A percentile compares a stretch with the other conserved stretches of the same genome.
phyloP scores from a whole-genome alignment of 2,329 filamentous ascomycete species.

The Sphaerulina vaccinii region DNA sequence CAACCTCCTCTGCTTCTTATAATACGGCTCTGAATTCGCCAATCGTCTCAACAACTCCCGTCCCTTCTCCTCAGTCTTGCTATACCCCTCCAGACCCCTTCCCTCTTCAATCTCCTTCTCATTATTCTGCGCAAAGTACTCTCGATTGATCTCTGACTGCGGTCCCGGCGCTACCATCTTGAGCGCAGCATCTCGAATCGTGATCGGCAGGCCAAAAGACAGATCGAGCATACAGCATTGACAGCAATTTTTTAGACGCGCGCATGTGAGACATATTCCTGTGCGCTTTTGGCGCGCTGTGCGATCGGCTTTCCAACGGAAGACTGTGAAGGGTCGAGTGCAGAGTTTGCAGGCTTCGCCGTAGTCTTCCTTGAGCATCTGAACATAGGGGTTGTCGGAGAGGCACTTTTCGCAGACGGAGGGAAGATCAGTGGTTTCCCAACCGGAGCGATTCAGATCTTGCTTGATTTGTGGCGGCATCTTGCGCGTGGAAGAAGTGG shows the following conservation, averaged over 20 bases:
- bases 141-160: slow-evolving; percentile 86
- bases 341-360: slow-evolving; percentile 71
- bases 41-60: slow-evolving; percentile 80
- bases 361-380: slow-evolving; percentile 98
- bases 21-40: slow-evolving; percentile 92
- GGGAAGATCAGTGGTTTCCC: slow-evolving; percentile 90
- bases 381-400: slow-evolving; percentile 94
- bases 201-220: slow-evolving; percentile 90
- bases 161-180: slow-evolving; percentile 98
- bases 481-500: too few species aligned
- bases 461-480: slow-evolving; percentile 97
- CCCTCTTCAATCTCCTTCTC: slow-evolving; percentile 94
- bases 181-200: slow-evolving; percentile 89
- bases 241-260: slow-evolving; percentile 96
- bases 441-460: slow-evolving; percentile 90
- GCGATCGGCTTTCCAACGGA: slow-evolving; percentile 90
- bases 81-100: slow-evolving; percentile 81
- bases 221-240: slow-evolving; percentile 99
- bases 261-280: slow-evolving; percentile 94
- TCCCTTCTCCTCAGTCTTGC: slow-evolving; percentile 96
- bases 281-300: slow-evolving; percentile 90
- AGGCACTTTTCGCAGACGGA: slow-evolving; percentile 90
- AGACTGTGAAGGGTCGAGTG: slow-evolving; percentile 92
- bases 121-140: slow-evolving; percentile 97
- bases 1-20: slow-evolving; percentile 78